Percentiles rank a stretch among this genome's conserved stretches.
Conservation (phyloP, 202 grass and related monocot species). For the Bolboschoenoplectus hybrid region DNA sequence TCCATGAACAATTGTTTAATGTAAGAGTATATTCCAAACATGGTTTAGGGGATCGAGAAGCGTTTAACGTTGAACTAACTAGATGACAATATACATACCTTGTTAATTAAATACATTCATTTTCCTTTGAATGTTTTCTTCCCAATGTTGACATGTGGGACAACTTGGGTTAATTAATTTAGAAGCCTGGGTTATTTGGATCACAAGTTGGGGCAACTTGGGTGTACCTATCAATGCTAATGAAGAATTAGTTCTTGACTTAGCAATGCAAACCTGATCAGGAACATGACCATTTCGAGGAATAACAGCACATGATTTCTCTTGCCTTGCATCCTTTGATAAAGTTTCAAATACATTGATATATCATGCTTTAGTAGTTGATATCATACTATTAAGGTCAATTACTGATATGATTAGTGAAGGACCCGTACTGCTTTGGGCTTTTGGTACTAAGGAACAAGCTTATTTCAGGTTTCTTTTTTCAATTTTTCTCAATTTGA, state of each 20-base stretch:
- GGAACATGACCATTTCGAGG: neutral
- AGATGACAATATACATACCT: neutral
- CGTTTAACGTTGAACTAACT: neutral
- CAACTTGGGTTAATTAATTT: neutral
- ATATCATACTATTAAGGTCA: neutral
- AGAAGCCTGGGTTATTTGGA: neutral
- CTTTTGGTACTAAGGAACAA: neutral
- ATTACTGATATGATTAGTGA: neutral
- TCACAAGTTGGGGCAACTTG: neutral
- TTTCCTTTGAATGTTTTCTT: neutral
- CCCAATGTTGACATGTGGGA: neutral
- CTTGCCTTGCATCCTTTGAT: neutral
- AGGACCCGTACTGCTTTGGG: neutral
- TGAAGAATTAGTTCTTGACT: neutral
- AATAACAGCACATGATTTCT: neutral
- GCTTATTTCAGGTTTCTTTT: neutral
- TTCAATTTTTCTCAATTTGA: neutral
- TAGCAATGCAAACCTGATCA: neutral
- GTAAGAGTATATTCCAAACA: constrained; percentile 7
- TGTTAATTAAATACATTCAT: neutral
- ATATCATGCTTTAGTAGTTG: neutral
- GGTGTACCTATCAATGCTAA: neutral
- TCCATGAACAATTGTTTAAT: neutral
- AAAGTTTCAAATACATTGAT: neutral
- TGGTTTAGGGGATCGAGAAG: constrained; percentile 14